Base-by-base conservation (phyloP, 345 rosid genomes). In the Eucalyptus curtisii region DNA sequence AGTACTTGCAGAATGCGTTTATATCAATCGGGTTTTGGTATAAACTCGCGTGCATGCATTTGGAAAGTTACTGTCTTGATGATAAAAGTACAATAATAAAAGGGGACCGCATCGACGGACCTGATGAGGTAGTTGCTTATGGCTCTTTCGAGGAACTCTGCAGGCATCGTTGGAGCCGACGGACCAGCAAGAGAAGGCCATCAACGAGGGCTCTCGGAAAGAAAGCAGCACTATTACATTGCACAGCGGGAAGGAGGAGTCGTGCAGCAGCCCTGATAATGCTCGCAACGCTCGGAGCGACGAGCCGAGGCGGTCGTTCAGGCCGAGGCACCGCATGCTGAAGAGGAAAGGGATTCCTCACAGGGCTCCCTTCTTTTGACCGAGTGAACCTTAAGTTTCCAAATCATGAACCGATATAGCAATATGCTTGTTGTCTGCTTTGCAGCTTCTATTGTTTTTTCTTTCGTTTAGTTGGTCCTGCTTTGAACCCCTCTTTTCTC, bases 241-340 rank as follows among this genome's bases (percentile, higher is more conserved):
- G 47, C 84, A 76, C 7, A 19, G 24, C 16, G 47, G 84, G 30
- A 76, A 76, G 82, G 82, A 76, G 84, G 84, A 22, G 47, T 76
- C 95, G 90, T 87, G 95, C 91, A 64, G 93, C 93, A 88, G 95
- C 92, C 87, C 92, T 94, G 19, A 44, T 86, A 92, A 17, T 93
- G 95, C 3, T 89, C 89, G 30, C 90, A 91, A 1, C 94, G 94
- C 88, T 91, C 90, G 20, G 94, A 94, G 5, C 95, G 91, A 81
- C 95, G 93, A 42, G 92, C 91, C 10, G 92, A 89, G 45, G 64
- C 61, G 84, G 59, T 87, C 92, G 80, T 87, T 96, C 91, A 95
- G 93, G 94, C 95, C 95, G 37, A 91, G 93, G 86, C 87, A 66
- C 90, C 93, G 90, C 88, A 37, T 91, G 84, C 90, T 89, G 89